Base-by-base conservation (phyloP, 768 basidiomycete genomes). In the Agaricus subrufescens region DNA sequence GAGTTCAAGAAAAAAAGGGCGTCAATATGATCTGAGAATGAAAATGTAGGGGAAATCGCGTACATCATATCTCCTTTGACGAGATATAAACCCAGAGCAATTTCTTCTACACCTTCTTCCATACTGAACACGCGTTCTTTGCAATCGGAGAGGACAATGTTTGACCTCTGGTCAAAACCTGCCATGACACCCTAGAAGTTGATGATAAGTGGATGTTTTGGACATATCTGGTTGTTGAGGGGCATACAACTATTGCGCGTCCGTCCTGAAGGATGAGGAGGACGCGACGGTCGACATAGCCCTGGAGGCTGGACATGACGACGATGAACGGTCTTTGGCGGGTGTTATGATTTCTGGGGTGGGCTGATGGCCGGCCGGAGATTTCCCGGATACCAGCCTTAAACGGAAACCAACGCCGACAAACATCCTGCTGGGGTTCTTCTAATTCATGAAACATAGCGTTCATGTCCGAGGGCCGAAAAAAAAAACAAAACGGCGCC, bases 51-150 rank as follows among this genome's bases (percentile, higher is more conserved):
- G 31, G 23, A 39, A 46, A 43, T 29, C 12, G 84, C 93, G 70
- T 65, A 98, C 97, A 96, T 94, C 81, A 94, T 94, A 68, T 99
- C 97, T 2, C 97, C 97, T 65, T 98, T 94, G 67, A 99, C 94
- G 65, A 99, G 86, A 71, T 99, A 98, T 45, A 98, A 77, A 0
- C 97, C 97, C 26, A 98, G 77, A 0, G 93, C 90, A 9, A 94
- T 85, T 77, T 98, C 94, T 71, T 98, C 92, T 27, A 97, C 94
- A 40, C 90, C 89, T 64, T 91, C 91, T 14, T 99, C 97, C 52
- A 82, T 72, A 66, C 88, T 91, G 70, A 91, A 98, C 34, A 98
- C 86, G 63, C 96, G 86, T 69, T 99, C 97, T 66, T 89, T 92
- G 56, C 87, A 90, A 67, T 95, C 91, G 12, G 95, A 88, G 55